Evolutionary conservation across 768 basidiomycete species (phyloP).

Genomic region (Leccinum incarnatum): DNA sequence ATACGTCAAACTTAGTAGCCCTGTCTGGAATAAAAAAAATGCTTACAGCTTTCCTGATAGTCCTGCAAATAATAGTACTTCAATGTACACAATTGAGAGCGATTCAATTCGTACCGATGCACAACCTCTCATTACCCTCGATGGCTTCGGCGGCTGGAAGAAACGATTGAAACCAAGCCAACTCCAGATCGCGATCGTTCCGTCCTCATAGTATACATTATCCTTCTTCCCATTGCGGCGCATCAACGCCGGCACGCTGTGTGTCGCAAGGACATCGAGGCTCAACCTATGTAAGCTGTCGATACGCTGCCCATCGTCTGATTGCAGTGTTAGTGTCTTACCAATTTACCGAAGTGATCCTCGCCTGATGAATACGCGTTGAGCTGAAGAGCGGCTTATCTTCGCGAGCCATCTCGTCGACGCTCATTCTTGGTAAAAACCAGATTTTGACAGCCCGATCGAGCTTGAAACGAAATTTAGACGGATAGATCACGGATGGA

Average conservation of each 20-base stretch:
- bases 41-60: slow-evolving; percentile 72
- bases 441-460: slow-evolving; percentile 78
- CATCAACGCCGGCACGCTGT: slow-evolving; percentile 54
- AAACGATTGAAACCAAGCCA: slow-evolving; percentile 69
- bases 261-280: slow-evolving; percentile 52
- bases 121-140: slow-evolving; percentile 50
- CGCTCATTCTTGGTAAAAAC: slow-evolving; percentile 45
- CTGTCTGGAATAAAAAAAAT: neutral
- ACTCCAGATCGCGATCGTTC: slow-evolving; percentile 58
- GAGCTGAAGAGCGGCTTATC: slow-evolving; percentile 79
- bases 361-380: slow-evolving; percentile 59
- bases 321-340: slow-evolving; percentile 19
- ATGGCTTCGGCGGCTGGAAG: slow-evolving; percentile 43
- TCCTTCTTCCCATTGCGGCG: slow-evolving; percentile 25
- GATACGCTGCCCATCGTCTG: neutral
- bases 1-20: neutral
- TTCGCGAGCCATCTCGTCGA: slow-evolving; percentile 48
- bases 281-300: slow-evolving; percentile 44
- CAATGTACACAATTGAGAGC: neutral
- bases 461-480: slow-evolving; percentile 40
- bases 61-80: slow-evolving; percentile 44
- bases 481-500: neutral
- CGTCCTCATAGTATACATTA: slow-evolving; percentile 38
- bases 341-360: slow-evolving; percentile 66
- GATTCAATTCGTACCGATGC: slow-evolving; percentile 47